Evolutionary conservation across 805 yeast genomes (phyloP).

Genomic region (Saccharomyces paradoxus): DNA sequence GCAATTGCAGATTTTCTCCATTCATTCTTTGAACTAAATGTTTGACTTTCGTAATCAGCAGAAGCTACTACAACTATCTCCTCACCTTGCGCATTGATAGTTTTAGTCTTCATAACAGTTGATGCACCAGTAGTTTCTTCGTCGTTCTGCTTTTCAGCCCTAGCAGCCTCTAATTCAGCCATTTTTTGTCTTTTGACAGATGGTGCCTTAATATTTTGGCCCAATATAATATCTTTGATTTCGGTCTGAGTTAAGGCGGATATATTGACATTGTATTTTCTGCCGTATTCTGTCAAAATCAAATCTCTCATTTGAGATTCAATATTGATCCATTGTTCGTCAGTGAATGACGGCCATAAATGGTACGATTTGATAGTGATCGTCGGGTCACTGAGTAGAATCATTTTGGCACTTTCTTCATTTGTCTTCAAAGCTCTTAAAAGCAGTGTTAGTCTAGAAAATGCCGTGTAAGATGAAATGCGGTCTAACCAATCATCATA

Average conservation of each 20-base stretch:
- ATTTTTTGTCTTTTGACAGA: conserved; percentile 79
- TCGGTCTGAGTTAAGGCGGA: conserved; percentile 87
- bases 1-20: conserved; percentile 89
- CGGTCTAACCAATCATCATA: conserved; percentile 90
- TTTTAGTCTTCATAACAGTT: conserved; percentile 72
- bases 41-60: conserved; percentile 74
- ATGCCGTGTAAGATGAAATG: conserved; percentile 86
- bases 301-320: conserved; percentile 84
- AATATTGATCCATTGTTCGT: conserved; percentile 86
- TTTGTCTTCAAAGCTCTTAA: conserved; percentile 74
- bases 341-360: conserved; percentile 84
- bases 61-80: conserved; percentile 92
- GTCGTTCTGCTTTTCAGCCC: conserved; percentile 34
- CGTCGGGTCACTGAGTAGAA: conserved; percentile 66
- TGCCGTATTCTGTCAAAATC: conserved; percentile 76
- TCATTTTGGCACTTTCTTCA: conserved; percentile 65
- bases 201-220: conserved; percentile 89
- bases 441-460: conserved; percentile 77
- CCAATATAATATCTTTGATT: conserved; percentile 85
- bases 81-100: conserved; percentile 91
- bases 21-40: conserved; percentile 75
- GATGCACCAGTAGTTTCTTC: conserved; percentile 41
- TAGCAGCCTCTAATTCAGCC: conserved; percentile 57
- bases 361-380: conserved; percentile 69
- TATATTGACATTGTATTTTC: conserved; percentile 76